Evolutionary conservation across 2,329 filamentous ascomycete species (phyloP), one percentile per base, ranked within the genome.

Genomic region (Colletotrichum magnum): DNA sequence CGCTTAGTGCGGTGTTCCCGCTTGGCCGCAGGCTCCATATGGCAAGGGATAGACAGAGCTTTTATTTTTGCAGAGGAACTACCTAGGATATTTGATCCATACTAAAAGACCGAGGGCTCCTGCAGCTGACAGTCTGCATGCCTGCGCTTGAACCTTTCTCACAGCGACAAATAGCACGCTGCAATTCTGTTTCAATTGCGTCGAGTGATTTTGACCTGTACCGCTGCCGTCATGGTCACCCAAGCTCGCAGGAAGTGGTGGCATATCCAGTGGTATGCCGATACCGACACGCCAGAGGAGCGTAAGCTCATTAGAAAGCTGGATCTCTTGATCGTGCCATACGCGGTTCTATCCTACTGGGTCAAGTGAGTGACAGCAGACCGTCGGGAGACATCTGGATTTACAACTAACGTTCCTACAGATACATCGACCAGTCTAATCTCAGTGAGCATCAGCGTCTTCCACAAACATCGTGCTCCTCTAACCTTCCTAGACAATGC

Each of bases 191-290:
- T 21, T 6, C 21, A 12, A 3, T 15, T 12, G 13, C 53, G 21
- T 26, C 26, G n/a, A 56, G n/a, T 5, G 41, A 39, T 6, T 4
- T 15, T 32, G 28, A 1, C 28, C 43, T 18, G 5, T 18, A 13
- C 13, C 7, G 48, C 18, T 4, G 5, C 10, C 18, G 36, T 26
- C 50, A 69, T 69, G 67, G 51, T 52, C 9, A 63, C 66, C 24
- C 67, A 66, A 32, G 43, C 62, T 21, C 67, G 67, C 21, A 52
- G 51, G 67, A 79, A 77, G 65, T 81, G 80, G 79, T 80, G 78
- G 66, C 74, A 81, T 7, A 74, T 81, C 64, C 79, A 84, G 64
- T 88, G 85, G 86, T 88, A 82, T 74, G 76, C 84, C 6, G 77
- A 82, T 36, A 77, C 83, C 7, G 87, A 89, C 69, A 86, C 79